Conservation (phyloP, 2,329 filamentous ascomycete species). For the Talaromyces funiculosus region DNA sequence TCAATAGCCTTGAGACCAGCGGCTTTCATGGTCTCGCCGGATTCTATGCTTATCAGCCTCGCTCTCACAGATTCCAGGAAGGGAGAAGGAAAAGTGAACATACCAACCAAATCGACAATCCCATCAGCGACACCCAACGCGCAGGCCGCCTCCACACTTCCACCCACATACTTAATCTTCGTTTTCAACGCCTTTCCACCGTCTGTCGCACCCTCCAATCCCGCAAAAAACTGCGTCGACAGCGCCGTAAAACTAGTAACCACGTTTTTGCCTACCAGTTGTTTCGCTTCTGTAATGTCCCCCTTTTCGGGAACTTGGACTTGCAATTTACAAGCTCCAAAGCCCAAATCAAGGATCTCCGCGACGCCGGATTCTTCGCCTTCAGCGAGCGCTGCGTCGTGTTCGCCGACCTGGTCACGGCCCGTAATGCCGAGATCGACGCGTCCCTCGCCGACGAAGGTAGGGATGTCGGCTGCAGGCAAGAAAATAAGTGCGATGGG, state of each 20-base stretch:
- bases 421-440: constrained; percentile 95
- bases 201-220: constrained; percentile 55
- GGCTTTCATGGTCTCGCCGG: constrained; percentile 95
- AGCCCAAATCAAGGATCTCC: constrained; percentile 83
- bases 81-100: not conserved
- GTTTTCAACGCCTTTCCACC: constrained; percentile 35
- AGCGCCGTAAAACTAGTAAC: constrained; percentile 92
- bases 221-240: constrained; percentile 74
- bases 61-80: no score
- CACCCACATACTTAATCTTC: constrained; percentile 88
- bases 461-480: constrained; percentile 93
- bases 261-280: constrained; percentile 86
- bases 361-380: constrained; percentile 58
- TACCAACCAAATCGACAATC: constrained; percentile 93
- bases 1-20: constrained; percentile 91
- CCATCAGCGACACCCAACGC: constrained; percentile 92
- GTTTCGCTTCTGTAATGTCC: constrained; percentile 59
- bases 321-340: constrained; percentile 86
- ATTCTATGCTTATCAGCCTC: constrained; percentile 55
- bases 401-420: constrained; percentile 84
- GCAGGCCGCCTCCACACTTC: constrained; percentile 95
- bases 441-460: constrained; percentile 89
- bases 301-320: constrained; percentile 95
- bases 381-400: constrained; percentile 56
- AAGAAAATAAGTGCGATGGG: constrained; percentile 95